Percentiles rank a stretch among this genome's conserved stretches.
Conservation (phyloP, 225 moss, liverwort and hornwort genomes). For the Bryum argenteum region DNA sequence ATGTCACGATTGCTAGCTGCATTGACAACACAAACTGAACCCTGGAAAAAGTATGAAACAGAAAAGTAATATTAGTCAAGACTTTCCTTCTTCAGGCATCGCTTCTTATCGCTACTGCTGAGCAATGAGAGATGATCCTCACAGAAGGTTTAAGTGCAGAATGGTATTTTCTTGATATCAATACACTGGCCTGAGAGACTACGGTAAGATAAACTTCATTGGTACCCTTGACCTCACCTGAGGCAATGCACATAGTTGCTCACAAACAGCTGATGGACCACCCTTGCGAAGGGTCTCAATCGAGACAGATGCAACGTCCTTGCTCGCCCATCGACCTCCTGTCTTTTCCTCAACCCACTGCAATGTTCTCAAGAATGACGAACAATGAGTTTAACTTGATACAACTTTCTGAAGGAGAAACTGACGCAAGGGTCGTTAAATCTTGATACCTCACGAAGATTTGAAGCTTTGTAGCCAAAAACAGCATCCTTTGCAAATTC, state of each 20-base stretch:
- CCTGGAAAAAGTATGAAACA: constrained; percentile 48
- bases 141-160: background rate
- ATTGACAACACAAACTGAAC: constrained; percentile 82
- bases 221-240: constrained; percentile 41
- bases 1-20: constrained; percentile 91
- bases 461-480: constrained; percentile 86
- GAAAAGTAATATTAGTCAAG: background rate
- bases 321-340: constrained; percentile 61
- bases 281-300: constrained; percentile 82
- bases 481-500: constrained; percentile 92
- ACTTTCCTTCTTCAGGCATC: background rate
- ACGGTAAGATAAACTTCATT: background rate
- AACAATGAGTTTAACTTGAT: background rate
- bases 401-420: background rate
- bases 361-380: background rate
- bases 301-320: constrained; percentile 71
- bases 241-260: constrained; percentile 62
- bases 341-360: constrained; percentile 99
- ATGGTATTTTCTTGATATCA: background rate
- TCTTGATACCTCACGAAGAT: constrained; percentile 72
- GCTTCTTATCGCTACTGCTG: background rate
- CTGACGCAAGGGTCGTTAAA: background rate
- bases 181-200: background rate
- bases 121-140: background rate
- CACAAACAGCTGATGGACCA: constrained; percentile 81